phyloP scores from a whole-genome alignment of 805 yeast species.

The Myxozyma nipponensis region DNA sequence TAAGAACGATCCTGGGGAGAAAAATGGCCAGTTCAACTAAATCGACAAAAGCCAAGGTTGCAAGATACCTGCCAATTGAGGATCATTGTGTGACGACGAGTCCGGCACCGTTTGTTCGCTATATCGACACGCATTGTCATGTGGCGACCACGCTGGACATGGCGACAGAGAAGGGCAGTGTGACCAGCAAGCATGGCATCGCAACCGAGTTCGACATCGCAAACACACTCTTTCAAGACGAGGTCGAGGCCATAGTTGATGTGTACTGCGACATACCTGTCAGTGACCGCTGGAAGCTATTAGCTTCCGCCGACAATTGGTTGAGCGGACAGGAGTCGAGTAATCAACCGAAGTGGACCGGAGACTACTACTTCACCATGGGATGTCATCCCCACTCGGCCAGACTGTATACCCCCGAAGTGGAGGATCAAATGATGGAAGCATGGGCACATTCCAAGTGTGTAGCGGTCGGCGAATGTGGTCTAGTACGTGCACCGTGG shows the following conservation, averaged over 20 bases:
- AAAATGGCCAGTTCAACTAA: background rate
- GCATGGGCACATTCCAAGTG: slow-evolving; percentile 18
- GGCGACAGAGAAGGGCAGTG: slow-evolving; percentile 12
- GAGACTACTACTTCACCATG: slow-evolving; percentile 21
- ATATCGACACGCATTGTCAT: slow-evolving; percentile 23
- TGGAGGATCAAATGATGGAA: slow-evolving; percentile 15
- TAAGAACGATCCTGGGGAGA: too few relatives aligned
- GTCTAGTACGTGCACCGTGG: slow-evolving; percentile 6
- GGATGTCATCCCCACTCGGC: slow-evolving; percentile 26
- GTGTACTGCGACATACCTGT: slow-evolving; percentile 22
- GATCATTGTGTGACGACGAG: slow-evolving; percentile 5
- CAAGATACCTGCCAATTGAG: background rate
- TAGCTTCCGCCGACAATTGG: slow-evolving; percentile 6
- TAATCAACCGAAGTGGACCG: slow-evolving; percentile 6
- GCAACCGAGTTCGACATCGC: slow-evolving; percentile 8
- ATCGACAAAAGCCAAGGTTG: background rate
- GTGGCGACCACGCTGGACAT: slow-evolving; percentile 15
- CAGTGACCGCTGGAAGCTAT: slow-evolving; percentile 8
- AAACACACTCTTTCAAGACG: slow-evolving; percentile 10
- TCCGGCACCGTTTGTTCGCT: background rate
- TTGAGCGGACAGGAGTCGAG: background rate
- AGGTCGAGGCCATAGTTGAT: slow-evolving; percentile 19
- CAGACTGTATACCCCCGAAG: slow-evolving; percentile 1
- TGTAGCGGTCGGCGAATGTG: slow-evolving; percentile 26
- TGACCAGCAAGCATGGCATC: background rate